A percentile compares a stretch with the other conserved stretches of the same genome.
Evolutionary conservation across 2,329 filamentous ascomycete genomes (phyloP).

Genomic region (Colletotrichum sp.): DNA sequence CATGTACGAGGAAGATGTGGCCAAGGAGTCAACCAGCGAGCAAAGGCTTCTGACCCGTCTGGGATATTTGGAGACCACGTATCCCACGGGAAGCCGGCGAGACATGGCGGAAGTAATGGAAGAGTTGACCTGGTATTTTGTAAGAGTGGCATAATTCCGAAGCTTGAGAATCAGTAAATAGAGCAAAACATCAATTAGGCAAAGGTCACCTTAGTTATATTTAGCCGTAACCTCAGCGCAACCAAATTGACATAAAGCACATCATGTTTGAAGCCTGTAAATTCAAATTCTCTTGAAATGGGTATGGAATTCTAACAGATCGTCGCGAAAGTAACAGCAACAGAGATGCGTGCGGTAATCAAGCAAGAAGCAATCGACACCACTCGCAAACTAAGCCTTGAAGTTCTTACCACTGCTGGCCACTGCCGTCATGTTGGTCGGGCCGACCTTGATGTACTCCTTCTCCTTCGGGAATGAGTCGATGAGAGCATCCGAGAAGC

Average conservation of each 20-base stretch:
- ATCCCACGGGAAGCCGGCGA: neutral
- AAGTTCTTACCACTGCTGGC: constrained; percentile 12
- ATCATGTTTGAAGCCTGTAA: neutral
- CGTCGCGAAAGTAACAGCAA: neutral
- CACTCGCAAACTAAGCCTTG: neutral
- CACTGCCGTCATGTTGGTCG: constrained; percentile 38
- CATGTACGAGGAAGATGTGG: neutral
- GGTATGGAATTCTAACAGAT: neutral
- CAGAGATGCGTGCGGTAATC: neutral
- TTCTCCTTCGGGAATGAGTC: constrained; percentile 44
- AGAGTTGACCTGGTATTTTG: neutral
- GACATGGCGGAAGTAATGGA: neutral
- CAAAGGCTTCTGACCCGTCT: neutral
- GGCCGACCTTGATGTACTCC: constrained; percentile 46
- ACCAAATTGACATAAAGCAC: neutral
- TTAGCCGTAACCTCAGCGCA: neutral
- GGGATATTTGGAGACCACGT: neutral
- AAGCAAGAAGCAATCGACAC: neutral
- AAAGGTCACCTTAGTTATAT: too few relatives aligned
- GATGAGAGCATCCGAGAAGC: constrained; percentile 39
- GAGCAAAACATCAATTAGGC: neutral
- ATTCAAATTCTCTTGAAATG: neutral
- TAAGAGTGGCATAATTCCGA: neutral
- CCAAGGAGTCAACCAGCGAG: neutral
- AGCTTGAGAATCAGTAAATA: neutral